Evolutionary conservation across 768 basidiomycete genomes (phyloP).

Genomic region (Podaxis mareebaensis): DNA sequence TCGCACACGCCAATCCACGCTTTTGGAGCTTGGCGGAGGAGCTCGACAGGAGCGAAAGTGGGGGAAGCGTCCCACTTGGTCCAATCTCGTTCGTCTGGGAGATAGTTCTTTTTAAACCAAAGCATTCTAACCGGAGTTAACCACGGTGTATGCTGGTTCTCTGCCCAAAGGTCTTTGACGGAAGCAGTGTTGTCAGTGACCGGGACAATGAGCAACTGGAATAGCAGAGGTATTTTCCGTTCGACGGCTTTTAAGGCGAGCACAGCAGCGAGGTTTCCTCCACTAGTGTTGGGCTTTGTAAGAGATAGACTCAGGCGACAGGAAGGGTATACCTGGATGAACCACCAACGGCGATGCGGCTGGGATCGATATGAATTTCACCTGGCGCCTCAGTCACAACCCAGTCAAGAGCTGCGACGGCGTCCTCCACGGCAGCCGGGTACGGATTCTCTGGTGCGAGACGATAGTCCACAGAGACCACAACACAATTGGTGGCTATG

Average conservation of each 20-base stretch:
- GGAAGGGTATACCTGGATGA: conserved; percentile 58
- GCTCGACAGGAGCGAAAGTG: conserved; percentile 60
- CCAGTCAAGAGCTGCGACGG: conserved; percentile 68
- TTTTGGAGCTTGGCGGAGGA: conserved; percentile 50
- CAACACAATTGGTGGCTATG: conserved; percentile 60
- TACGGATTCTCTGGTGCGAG: conserved; percentile 72
- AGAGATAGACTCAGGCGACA: neutral
- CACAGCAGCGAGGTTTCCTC: conserved; percentile 70
- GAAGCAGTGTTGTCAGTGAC: conserved; percentile 72
- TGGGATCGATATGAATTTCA: conserved; percentile 47
- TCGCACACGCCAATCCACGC: conserved; percentile 68
- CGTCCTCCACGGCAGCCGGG: conserved; percentile 71
- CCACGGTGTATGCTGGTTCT: conserved; percentile 59
- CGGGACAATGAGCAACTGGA: conserved; percentile 70
- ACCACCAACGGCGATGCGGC: conserved; percentile 69
- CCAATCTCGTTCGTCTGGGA: conserved; percentile 61
- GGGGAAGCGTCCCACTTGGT: conserved; percentile 72
- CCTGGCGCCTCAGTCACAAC: conserved; percentile 47
- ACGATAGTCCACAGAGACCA: conserved; percentile 69
- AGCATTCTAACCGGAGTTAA: conserved; percentile 64
- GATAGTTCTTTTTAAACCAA: conserved; percentile 73
- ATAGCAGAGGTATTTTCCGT: conserved; percentile 50
- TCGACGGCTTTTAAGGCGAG: conserved; percentile 62
- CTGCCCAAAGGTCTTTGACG: conserved; percentile 44
- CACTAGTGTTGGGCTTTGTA: conserved; percentile 36